Conservation (phyloP, 805 yeast genomes). For the Barnettozyma vustinii region DNA sequence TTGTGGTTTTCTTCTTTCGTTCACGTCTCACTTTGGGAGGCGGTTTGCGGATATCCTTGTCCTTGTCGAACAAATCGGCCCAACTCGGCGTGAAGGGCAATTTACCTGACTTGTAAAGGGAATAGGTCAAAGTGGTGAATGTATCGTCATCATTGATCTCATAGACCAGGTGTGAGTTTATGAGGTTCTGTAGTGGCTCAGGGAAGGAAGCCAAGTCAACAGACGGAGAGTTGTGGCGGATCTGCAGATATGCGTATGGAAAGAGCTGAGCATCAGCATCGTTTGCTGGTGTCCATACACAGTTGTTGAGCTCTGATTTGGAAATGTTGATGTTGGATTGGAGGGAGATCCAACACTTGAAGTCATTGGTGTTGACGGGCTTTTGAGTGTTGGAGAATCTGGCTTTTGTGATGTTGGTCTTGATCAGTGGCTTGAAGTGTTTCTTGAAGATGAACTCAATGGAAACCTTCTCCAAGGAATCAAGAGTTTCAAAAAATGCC, state of each 20-base stretch:
- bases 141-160: conserved; percentile 34
- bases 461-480: conserved; percentile 23
- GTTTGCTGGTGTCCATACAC: conserved; percentile 15
- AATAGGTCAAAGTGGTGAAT: conserved; percentile 29
- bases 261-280: conserved; percentile 23
- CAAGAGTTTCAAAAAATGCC: conserved; percentile 10
- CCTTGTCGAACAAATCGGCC: conserved; percentile 28
- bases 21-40: conserved; percentile 28
- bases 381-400: conserved; percentile 16
- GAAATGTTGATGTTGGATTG: conserved; percentile 20
- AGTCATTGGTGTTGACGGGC: conserved; percentile 1
- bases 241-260: conserved; percentile 45
- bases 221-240: conserved; percentile 38
- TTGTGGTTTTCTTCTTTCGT: conserved; percentile 1
- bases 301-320: conserved; percentile 6
- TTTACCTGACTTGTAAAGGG: conserved; percentile 24
- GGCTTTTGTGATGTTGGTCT: conserved; percentile 13
- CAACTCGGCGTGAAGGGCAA: conserved; percentile 34
- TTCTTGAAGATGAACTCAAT: conserved; percentile 25
- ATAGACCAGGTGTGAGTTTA: conserved; percentile 43
- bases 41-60: conserved; percentile 40
- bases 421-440: conserved; percentile 21
- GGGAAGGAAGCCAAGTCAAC: conserved; percentile 18
- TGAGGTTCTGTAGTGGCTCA: conserved; percentile 31
- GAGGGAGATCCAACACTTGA: conserved; percentile 22